A percentile compares a stretch with the other conserved stretches of the same genome.
These are phyloP conservation scores for Luffa acutangula DNA, from an alignment of 306 rosid genomes.

Conservation along the genomic window DNA sequence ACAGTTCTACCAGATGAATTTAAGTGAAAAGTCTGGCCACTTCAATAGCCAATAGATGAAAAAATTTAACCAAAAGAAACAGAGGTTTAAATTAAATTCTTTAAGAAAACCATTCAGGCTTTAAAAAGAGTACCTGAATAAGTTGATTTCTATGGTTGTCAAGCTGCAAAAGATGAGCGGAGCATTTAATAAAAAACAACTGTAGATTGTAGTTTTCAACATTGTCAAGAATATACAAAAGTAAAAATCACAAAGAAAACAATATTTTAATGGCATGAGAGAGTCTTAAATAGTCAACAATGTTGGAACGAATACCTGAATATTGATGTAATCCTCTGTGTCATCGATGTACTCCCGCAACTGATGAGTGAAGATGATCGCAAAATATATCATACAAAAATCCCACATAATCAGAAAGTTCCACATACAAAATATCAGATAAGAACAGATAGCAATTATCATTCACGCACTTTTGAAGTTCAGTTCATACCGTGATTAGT, in stretches of 20 bases:
- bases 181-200: not conserved
- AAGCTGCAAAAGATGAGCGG: constrained; percentile 35
- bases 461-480: not conserved
- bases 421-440: constrained; percentile 19
- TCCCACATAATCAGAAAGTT: not conserved
- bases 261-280: not conserved
- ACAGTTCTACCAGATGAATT: not conserved
- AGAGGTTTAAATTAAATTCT: not conserved
- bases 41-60: not conserved
- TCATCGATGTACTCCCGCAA: constrained; percentile 73
- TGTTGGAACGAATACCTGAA: constrained; percentile 36
- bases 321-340: constrained; percentile 88
- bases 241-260: not conserved
- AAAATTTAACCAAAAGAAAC: not conserved
- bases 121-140: constrained; percentile 49
- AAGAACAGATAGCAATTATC: not conserved
- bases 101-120: not conserved
- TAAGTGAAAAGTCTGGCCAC: not conserved
- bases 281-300: not conserved
- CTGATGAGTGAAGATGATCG: constrained; percentile 10
- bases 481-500: constrained; percentile 44
- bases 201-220: not conserved
- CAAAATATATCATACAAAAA: not conserved
- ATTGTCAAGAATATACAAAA: not conserved
- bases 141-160: constrained; percentile 63